Base-by-base conservation (phyloP, 75 land plant species). In the Selaginella tamariscina region DNA sequence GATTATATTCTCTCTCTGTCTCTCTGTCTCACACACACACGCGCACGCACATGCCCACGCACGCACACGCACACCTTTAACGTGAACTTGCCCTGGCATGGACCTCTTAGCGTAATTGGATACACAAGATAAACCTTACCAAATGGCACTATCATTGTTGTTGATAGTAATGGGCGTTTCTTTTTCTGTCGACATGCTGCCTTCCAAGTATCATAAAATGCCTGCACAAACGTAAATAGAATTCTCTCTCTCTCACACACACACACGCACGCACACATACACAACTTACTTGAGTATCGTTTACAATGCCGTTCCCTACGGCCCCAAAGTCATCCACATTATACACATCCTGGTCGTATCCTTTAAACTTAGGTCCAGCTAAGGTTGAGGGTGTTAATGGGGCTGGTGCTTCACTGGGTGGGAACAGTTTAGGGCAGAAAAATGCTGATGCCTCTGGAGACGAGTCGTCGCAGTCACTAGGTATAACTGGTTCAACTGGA, bases 261-360 rank as follows among this genome's bases (percentile, higher is more conserved):
- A n/a, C n/a, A n/a, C n/a, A n/a, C n/a, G n/a, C n/a, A n/a, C n/a
- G n/a, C n/a, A n/a, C n/a, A n/a, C n/a, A n/a, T n/a, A n/a, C n/a
- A 49, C 9, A 8, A 59, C 62, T 5, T 59, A 59, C 62, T n/a
- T 59, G 62, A 5, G 62, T 59, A n/a, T 59, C 62, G 26, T 59
- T 26, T 23, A 5, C 62, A 9, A 59, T 21, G 27, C 62, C 62
- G 26, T 59, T 59, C 24, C 62, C 62, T 2, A 59, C 8, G 26
- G 62, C 62, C 21, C 62, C 62, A 59, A 59, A 59, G 26, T 59
- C 62, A 21, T 23, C 23, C 23, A 59, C 62, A n/a, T n/a, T 59
- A 23, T 9, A 59, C 11, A 39, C 49, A 5, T 15, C 49, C 15
- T n/a, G n/a, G n/a, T 39, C 49, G 49, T 39, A 39, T 39, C 15